Base-by-base conservation (phyloP, 176 grass and related monocot genomes). In the Thalia dealbata region DNA sequence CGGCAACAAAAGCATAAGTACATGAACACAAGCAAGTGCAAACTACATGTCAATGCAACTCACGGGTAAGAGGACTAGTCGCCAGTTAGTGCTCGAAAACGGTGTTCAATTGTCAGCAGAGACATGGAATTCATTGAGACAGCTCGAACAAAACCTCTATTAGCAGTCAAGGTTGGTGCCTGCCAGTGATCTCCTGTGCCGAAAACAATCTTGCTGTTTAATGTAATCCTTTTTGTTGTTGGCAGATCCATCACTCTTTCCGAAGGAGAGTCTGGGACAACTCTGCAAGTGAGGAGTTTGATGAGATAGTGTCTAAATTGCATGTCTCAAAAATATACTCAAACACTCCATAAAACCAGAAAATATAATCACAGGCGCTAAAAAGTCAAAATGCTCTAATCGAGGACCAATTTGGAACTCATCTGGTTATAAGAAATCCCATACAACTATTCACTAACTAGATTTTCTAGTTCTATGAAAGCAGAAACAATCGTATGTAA, bases 161-260 rank as follows among this genome's bases (percentile, higher is more conserved):
- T 97, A 22, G 95, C 95, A 4, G 90, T 97, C 74, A 97, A 69
- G 71, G 95, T 97, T 30, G 87, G 87, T 67, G 90, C 83, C 18
- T 72, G 85, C 90, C 95, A 91, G 50, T 76, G 76, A 77, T 93
- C 95, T 25, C 95, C 95, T 67, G 95, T 97, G 21, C 95, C 95
- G 62, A 97, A 93, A 28, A 86, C 81, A 55, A 92, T 82, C 35
- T 91, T 97, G 76, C 88, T 97, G 50, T 97, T 92, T 65, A 82
- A 69, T 15, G 85, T 85, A 24, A 92, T 81, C 77, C 86, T 91
- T 76, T 90, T 90, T 75, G 95, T 91, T 18, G 89, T 97, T 38
- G 84, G 95, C 44, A 97, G 90, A 84, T 83, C 81, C 78, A 82
- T 81, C 81, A 86, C 50, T 3, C 87, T 84, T n/a, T 73, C 35